Evolutionary conservation across 768 basidiomycete genomes (phyloP).

Genomic region (Boletus pseudo-olivaceus): DNA sequence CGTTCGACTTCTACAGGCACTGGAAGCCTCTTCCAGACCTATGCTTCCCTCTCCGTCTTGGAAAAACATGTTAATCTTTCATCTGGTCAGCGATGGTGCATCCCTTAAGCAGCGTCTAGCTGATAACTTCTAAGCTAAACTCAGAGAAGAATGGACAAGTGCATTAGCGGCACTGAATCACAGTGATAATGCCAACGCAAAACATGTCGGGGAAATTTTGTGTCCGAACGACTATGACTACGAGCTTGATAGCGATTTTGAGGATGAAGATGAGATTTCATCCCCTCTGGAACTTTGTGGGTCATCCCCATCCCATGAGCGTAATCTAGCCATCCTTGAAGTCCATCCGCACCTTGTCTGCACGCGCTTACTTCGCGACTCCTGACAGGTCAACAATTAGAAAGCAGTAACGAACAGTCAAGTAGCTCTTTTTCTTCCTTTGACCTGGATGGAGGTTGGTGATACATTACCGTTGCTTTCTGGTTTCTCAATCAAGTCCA

Average conservation of each 20-base stretch:
- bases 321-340: not conserved
- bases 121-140: slow-evolving; percentile 10
- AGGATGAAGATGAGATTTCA: slow-evolving; percentile 17
- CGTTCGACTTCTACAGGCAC: not conserved
- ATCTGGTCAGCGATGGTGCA: slow-evolving; percentile 4
- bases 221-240: slow-evolving; percentile 15
- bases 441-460: slow-evolving; percentile 10
- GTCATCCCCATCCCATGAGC: not conserved
- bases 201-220: not conserved
- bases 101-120: not conserved
- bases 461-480: not conserved
- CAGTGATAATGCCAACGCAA: not conserved
- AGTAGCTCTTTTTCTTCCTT: slow-evolving; percentile 7
- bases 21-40: not conserved
- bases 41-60: slow-evolving; percentile 17
- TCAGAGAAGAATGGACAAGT: slow-evolving; percentile 8
- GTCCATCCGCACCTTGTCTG: not conserved
- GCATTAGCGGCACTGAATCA: not conserved
- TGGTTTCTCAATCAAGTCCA: slow-evolving; percentile 8
- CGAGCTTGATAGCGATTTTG: slow-evolving; percentile 25
- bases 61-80: slow-evolving; percentile 4
- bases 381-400: slow-evolving; percentile 5
- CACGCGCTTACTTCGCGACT: not conserved
- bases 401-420: not conserved
- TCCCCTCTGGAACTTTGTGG: not conserved